These are phyloP conservation scores for Leptographium lundbergii DNA, from an alignment of 2,329 filamentous ascomycete species.

Conservation along the genomic window DNA sequence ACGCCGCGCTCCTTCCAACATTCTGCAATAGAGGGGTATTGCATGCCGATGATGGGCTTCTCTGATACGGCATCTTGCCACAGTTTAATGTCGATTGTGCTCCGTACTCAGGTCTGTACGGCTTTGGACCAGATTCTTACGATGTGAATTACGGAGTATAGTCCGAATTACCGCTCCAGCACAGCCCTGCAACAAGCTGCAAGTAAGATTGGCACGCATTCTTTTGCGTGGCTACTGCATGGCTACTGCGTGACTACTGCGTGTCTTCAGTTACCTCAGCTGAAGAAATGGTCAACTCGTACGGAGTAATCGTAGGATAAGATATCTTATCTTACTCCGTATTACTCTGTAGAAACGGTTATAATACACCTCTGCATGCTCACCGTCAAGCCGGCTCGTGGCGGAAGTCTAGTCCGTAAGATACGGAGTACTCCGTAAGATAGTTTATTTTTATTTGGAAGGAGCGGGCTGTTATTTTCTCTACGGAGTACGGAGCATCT, in stretches of 20 bases:
- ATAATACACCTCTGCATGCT: not conserved
- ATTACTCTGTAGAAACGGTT: not conserved
- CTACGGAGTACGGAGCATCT: no score
- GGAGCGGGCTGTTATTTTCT: not conserved
- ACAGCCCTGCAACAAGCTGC: not conserved
- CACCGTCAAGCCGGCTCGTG: not conserved
- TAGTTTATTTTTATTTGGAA: no score
- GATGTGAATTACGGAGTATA: no score
- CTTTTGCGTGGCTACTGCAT: not conserved
- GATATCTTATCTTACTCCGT: not conserved
- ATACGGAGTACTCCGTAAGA: no score
- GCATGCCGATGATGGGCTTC: not conserved
- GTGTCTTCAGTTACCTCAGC: not conserved
- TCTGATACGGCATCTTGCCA: not conserved
- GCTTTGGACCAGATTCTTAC: no score
- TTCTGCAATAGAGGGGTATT: not conserved
- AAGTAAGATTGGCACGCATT: not conserved
- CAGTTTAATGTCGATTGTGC: not conserved
- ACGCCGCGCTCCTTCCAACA: not conserved
- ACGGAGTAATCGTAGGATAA: no score
- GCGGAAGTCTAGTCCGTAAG: no score
- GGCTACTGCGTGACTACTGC: not conserved
- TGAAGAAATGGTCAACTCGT: not conserved
- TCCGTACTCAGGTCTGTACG: no score
- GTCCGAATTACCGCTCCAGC: no score